These are phyloP conservation scores for Carex parvula DNA, from an alignment of 176 grass and related monocot genomes.

Conservation along the genomic window DNA sequence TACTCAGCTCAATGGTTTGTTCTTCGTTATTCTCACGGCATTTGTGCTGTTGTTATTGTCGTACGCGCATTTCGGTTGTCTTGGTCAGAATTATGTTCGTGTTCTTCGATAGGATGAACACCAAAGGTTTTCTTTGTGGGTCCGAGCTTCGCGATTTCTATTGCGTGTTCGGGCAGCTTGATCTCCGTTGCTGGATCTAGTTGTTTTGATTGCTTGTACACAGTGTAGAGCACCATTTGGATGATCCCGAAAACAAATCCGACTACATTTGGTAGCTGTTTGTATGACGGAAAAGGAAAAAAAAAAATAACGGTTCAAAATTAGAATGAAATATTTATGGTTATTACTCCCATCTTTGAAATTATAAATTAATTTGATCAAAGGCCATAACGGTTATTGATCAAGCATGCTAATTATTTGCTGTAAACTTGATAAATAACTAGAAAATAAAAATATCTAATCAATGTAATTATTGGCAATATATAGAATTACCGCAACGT, in stretches of 20 bases:
- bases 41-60: not conserved
- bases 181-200: constrained; percentile 22
- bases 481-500: constrained; percentile 49
- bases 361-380: not conserved
- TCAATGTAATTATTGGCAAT: not conserved
- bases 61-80: not conserved
- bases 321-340: not conserved
- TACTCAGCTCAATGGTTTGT: constrained; percentile 5
- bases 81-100: not conserved
- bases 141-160: constrained; percentile 26
- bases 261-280: constrained; percentile 57
- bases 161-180: constrained; percentile 48
- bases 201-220: constrained; percentile 42
- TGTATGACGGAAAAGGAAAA: not conserved
- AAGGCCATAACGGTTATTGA: not conserved
- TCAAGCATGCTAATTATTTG: not conserved
- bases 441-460: not conserved
- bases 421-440: not conserved
- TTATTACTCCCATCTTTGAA: no score
- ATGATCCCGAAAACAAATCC: constrained; percentile 74
- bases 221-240: constrained; percentile 79
- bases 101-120: constrained; percentile 51
- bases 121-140: constrained; percentile 30
- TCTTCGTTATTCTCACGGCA: not conserved
- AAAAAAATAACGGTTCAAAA: not conserved